Conservation (phyloP, 2,329 filamentous ascomycete genomes). For the Ceratocystis huliohia region DNA sequence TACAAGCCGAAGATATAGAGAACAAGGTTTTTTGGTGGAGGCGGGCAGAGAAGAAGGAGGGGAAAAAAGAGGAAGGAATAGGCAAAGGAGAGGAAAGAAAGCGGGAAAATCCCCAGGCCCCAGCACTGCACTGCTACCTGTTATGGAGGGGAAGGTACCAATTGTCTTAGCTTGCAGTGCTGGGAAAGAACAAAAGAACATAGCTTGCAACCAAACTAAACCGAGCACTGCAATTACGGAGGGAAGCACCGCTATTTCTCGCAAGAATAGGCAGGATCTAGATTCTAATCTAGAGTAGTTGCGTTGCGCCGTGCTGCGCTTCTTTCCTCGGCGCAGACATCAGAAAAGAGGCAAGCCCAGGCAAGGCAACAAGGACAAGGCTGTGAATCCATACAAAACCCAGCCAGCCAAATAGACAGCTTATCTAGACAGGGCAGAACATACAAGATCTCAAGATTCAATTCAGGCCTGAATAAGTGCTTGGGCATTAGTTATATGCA, state of each 20-base stretch:
- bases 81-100: neutral
- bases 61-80: neutral
- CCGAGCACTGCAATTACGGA: neutral
- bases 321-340: neutral
- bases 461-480: neutral
- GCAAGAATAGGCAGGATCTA: neutral
- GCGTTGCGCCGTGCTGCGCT: too few relatives aligned
- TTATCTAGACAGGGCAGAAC: neutral
- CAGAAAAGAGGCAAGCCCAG: neutral
- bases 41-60: neutral
- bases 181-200: neutral
- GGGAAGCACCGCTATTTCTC: neutral
- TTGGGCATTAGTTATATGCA: too few relatives aligned
- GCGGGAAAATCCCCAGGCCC: neutral
- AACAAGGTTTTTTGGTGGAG: neutral
- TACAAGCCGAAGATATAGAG: neutral
- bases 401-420: neutral
- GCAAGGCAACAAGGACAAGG: neutral
- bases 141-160: neutral
- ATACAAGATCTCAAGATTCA: neutral
- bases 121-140: neutral
- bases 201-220: neutral
- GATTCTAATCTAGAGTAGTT: neutral
- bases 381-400: neutral
- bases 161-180: neutral